Base-by-base conservation (phyloP, 2,329 filamentous ascomycete species). In the Alternaria novae-zelandiae region DNA sequence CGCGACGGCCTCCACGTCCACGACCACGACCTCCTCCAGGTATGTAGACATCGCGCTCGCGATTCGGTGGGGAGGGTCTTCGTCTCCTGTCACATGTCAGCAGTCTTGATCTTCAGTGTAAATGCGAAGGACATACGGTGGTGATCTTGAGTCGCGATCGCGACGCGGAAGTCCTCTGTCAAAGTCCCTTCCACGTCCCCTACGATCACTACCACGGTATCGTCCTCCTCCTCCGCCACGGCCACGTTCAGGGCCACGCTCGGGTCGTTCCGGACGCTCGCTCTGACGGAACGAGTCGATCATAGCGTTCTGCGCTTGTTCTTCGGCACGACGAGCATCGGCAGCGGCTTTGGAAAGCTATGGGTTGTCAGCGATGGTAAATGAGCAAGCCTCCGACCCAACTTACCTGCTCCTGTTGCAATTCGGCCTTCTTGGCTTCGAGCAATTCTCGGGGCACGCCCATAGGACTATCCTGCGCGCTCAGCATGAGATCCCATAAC, bases 361-460 rank as follows among this genome's bases (percentile, higher is more conserved):
- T 94, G 45, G 17, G 43, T n/a, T 28, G 59, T 72, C 72, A 79
- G 76, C 61, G 45, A 43, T 55, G 54, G 23, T 25, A 23, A n/a
- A 32, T 43, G 13, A 9, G 36, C 30, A 43, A 17, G 26, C 11
- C 17, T 6, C 43, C 43, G 26, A 17, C 12, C 17, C 30, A 25
- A 59, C 77, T 32, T 79, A 96, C 95, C 90, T 97, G 97, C 81
- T 97, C 94, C 81, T 97, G 93, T 66, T 96, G 93, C 51, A 99
- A 84, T 81, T 99, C 96, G 47, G 92, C 83, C 82, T 98, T 99
- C 85, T 99, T 99, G 1, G 95, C 94, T 79, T 99, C 96, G 3
- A 99, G 83, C 45, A 99, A 85, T 80, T 97, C 94, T 80, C 97
- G 95, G 0, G 96, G 95, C 12, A 99, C 94, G 58, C 96, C 96